Evolutionary conservation across 306 rosid genomes (phyloP).

Genomic region (Glycine latifolia): DNA sequence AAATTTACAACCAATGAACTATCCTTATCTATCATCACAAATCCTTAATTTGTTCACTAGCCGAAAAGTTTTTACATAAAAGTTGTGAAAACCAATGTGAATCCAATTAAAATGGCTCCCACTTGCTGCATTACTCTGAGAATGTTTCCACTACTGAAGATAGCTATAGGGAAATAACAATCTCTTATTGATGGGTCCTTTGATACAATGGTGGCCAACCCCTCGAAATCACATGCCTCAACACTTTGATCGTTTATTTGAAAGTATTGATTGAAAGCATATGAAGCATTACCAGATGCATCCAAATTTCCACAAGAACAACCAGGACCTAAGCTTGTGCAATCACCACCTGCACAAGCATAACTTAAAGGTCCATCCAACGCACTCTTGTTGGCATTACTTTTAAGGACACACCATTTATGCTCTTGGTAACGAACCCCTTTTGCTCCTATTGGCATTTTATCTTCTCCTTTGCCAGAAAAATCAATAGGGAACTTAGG

Average conservation of each 20-base stretch:
- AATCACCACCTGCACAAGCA: slow-evolving; percentile 69
- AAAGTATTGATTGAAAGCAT: slow-evolving; percentile 71
- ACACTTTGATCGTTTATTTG: slow-evolving; percentile 70
- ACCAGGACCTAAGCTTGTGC: slow-evolving; percentile 56
- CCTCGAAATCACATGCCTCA: slow-evolving; percentile 64
- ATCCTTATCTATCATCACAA: slow-evolving; percentile 10
- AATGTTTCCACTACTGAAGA: slow-evolving; percentile 50
- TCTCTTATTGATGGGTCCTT: slow-evolving; percentile 51
- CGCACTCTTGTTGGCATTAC: neutral
- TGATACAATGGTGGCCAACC: slow-evolving; percentile 53
- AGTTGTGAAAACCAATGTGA: slow-evolving; percentile 44
- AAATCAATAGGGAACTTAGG: slow-evolving; percentile 76
- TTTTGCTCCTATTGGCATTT: slow-evolving; percentile 57
- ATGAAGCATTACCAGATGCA: slow-evolving; percentile 46
- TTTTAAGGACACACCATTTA: slow-evolving; percentile 65
- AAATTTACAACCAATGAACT: neutral
- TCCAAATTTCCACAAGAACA: slow-evolving; percentile 58
- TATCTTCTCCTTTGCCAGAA: slow-evolving; percentile 53
- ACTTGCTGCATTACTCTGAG: slow-evolving; percentile 15
- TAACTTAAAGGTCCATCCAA: slow-evolving; percentile 16
- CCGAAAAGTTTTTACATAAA: neutral
- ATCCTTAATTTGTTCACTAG: neutral
- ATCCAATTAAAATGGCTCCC: slow-evolving; percentile 32
- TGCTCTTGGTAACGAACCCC: slow-evolving; percentile 66
- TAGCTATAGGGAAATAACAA: slow-evolving; percentile 65